Conservation (phyloP, 192 early-diverging fungal species). For the Dissophora ornata region DNA sequence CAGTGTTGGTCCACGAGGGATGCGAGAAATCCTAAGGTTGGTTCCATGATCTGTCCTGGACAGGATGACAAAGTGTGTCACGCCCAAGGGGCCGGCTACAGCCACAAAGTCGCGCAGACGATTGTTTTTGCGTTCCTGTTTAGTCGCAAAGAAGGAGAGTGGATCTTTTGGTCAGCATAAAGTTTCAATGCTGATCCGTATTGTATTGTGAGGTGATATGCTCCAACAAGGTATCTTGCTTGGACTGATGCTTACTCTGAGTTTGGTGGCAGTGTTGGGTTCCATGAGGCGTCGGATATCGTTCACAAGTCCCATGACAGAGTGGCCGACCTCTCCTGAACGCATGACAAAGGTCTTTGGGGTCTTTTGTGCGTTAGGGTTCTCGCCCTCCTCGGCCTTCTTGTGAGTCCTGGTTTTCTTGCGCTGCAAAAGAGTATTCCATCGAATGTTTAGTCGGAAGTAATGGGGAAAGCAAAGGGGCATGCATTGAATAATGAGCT, state of each 20-base stretch:
- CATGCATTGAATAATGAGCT: background rate
- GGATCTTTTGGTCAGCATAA: no score
- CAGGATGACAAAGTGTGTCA: conserved; percentile 91
- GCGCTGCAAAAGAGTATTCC: conserved; percentile 10
- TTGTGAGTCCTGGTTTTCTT: conserved; percentile 53
- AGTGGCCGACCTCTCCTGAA: conserved; percentile 82
- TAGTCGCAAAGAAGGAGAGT: background rate
- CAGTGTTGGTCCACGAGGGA: conserved; percentile 94
- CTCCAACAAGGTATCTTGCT: no score
- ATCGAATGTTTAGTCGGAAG: no score
- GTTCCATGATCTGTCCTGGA: conserved; percentile 83
- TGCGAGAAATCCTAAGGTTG: conserved; percentile 86
- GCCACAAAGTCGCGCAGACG: conserved; percentile 92
- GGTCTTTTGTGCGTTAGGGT: conserved; percentile 63
- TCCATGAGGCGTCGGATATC: conserved; percentile 93
- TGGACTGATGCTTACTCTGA: conserved; percentile 87
- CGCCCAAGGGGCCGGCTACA: conserved; percentile 85
- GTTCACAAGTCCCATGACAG: conserved; percentile 81
- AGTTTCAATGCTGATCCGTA: no score
- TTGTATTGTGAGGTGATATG: no score
- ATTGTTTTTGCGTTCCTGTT: conserved; percentile 90
- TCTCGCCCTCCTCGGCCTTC: conserved; percentile 52
- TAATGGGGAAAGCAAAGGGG: no score
- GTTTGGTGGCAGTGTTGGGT: conserved; percentile 91
- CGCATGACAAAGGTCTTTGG: conserved; percentile 95